Base-by-base conservation (phyloP, 257 asterid species). In the Solanum phureja region DNA sequence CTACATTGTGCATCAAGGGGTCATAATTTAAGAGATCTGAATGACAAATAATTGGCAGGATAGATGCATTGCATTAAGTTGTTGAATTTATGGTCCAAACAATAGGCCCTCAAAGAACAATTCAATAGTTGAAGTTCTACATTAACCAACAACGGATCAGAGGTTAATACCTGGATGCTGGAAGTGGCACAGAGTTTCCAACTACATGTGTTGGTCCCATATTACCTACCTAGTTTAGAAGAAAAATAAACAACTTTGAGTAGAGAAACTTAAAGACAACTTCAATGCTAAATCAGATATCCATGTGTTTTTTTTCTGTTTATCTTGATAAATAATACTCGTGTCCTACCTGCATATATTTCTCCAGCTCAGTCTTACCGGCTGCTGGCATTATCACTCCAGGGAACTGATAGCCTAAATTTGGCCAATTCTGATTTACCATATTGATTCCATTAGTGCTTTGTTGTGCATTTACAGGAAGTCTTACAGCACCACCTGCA, bases 361-460 rank as follows among this genome's bases (percentile, higher is more conserved):
- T 93, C 87, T 92, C 94, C 34, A 89, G 31, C 58, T 91, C 95
- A 60, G 46, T 90, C 86, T 91, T 95, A 82, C 95, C 97, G 86
- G 95, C 84, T 73, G 94, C 88, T 18, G 98, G 92, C 90, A 89
- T 94, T 91, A 88, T 89, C 93, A 91, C 91, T 68, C 98, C 95
- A 68, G 96, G 96, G 89, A 94, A 90, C 91, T 94, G 98, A 85
- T 90, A 91, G 89, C 96, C 97, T 85, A 86, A 90, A 91, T 91
- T 95, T 71, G 94, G 91, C 98, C 95, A 95, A 91, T 86, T 90
- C 89, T 97, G 99, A 91, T 88, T 88, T 83, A 93, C 88, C 72
- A 92, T 87, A 89, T 89, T 91, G 91, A 92, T 72, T 16, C 95
- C 94, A 58, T 93, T 95, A 69, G 89, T 82, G 88, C 91, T 95